Base-by-base conservation (phyloP, 148 eudicot species). In the Vaccinium darrowii region DNA sequence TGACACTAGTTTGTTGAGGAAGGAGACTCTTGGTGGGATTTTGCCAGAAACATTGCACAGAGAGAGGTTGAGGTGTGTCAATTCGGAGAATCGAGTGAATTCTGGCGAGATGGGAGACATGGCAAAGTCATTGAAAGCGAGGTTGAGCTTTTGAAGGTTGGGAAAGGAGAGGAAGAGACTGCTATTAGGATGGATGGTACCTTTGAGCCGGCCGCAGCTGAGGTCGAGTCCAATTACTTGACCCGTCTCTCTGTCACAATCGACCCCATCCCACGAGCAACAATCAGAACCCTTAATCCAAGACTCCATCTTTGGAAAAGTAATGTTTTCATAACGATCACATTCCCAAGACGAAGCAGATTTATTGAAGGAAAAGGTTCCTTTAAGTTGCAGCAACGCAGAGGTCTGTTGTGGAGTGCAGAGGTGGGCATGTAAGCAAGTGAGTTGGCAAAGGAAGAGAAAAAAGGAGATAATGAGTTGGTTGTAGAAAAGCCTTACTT, bases 1-100 rank as follows among this genome's bases (percentile, higher is more conserved):
- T 0, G 71, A 56, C 1, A 62, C 50, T 16, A 87, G 39, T 14
- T 51, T 43, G 47, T 63, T 56, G 8, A 87, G 85, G 50, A 12
- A 79, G 43, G 67, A 25, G 43, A 87, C 49, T 56, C 78, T 74
- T 7, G 27, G 3, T 1, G 89, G 87, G 25, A 88, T 53, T 54
- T 39, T 33, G 30, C 87, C 83, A 0, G 58, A 23, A 52, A 88
- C 82, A 1, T 39, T 7, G 5, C 80, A 69, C 7, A 0, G 0
- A 36, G 83, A 78, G 72, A 88, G 83, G 69, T 81, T 67, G 47
- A 87, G 82, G 60, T 87, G 56, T 12, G 58, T 81, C 36, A 84
- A 50, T 18, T 47, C 47, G 0, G 78, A 7, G 62, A 86, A 78
- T 21, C 25, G 43, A 53, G 82, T 62, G 3, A 82, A 18, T 11